Evolutionary conservation across 1,139 yeast genomes (phyloP).

Genomic region (Scheffersomyces insectosa): DNA sequence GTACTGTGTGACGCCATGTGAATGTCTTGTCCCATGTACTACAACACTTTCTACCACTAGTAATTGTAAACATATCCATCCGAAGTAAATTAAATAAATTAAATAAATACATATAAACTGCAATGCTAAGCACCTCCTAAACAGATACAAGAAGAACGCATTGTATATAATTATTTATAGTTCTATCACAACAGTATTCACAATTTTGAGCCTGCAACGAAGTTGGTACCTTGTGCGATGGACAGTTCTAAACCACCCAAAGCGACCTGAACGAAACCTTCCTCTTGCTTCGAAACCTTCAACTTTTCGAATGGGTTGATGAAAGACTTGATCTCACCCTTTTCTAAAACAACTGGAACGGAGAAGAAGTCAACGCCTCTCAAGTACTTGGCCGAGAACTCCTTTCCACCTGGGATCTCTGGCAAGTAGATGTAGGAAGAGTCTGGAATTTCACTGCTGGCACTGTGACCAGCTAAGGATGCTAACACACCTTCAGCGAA

Average conservation of each 20-base stretch:
- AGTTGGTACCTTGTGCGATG: slow-evolving; percentile 60
- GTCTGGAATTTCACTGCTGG: slow-evolving; percentile 37
- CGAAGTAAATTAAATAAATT: too few relatives aligned
- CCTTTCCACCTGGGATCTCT: slow-evolving; percentile 52
- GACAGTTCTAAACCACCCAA: slow-evolving; percentile 55
- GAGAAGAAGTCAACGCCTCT: slow-evolving; percentile 56
- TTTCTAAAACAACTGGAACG: slow-evolving; percentile 56
- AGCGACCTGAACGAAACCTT: slow-evolving; percentile 50
- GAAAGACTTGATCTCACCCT: slow-evolving; percentile 51
- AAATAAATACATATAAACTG: too few relatives aligned
- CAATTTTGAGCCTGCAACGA: slow-evolving; percentile 52
- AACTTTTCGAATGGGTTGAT: slow-evolving; percentile 43
- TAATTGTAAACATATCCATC: too few relatives aligned
- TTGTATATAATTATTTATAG: not conserved
- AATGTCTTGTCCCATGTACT: too few relatives aligned
- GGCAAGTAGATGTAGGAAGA: slow-evolving; percentile 64
- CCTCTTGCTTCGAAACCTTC: slow-evolving; percentile 42
- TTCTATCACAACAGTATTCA: slow-evolving; percentile 13
- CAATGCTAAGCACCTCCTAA: too few relatives aligned
- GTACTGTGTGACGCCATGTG: too few relatives aligned
- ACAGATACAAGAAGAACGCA: too few relatives aligned
- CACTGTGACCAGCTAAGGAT: slow-evolving; percentile 37
- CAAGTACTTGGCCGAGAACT: slow-evolving; percentile 37
- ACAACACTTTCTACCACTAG: too few relatives aligned
- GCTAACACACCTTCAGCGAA: slow-evolving; percentile 55